Evolutionary conservation across 305 asterid genomes (phyloP), one percentile per base, ranked within the genome.

Genomic region (Fraxinus baroniana): DNA sequence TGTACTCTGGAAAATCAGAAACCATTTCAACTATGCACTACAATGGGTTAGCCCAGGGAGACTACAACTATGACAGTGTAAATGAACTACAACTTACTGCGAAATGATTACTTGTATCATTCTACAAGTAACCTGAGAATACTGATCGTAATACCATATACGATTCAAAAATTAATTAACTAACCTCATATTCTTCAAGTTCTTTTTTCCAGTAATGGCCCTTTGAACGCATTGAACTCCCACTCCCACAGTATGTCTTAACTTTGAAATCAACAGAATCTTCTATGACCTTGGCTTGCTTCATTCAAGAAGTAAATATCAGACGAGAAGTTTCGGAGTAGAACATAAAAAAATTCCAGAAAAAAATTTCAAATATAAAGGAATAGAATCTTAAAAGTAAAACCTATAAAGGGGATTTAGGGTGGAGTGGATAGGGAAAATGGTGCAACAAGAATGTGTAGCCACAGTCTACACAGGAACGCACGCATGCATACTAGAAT

Each of bases 201-300:
- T 94, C 96, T 86, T 89, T 94, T 86, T 90, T 93, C 98, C 99
- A 92, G 18, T 79, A 88, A 83, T 57, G 88, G 83, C 86, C 80
- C 90, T 80, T 91, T 81, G 85, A 83, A 62, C 84, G 88, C 79
- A 83, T 84, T 68, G 91, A 87, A 87, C 88, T 89, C 86, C 98
- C 97, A 30, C 94, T 8, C 44, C 44, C 44, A 37, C 44, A 91
- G 83, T 79, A 90, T 74, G 86, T 83, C 79, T 91, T 94, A 80
- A 96, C 97, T 90, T 87, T 91, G 84, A 94, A 89, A 86, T 94
- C 97, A 84, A 92, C 35, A 78, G 97, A 86, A 66, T 85, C 86
- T 87, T 86, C 92, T 62, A 95, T 94, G 88, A 94, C 98, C 88
- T 90, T 95, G 79, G 97, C 97, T 95, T 95, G 99, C 99, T 95